Percentiles rank a stretch among this genome's conserved stretches.
These are phyloP conservation scores for Warburgia ugandensis DNA, from an alignment of 164 flowering plant species.

Conservation along the genomic window DNA sequence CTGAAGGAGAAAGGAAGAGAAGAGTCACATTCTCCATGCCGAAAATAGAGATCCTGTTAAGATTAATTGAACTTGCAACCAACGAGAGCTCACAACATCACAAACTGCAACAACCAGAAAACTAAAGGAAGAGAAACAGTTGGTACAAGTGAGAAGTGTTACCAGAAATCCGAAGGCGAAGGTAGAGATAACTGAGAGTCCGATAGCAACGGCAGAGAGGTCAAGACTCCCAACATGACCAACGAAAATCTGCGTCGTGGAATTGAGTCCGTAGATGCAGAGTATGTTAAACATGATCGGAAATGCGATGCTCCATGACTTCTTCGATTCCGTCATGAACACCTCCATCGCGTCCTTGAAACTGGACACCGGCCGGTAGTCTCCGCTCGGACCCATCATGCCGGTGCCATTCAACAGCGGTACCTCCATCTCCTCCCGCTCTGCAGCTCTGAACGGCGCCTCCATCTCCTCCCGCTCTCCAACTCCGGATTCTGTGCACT, in stretches of 20 bases:
- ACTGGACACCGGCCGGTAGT: slow-evolving; percentile 29
- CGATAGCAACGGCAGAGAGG: slow-evolving; percentile 74
- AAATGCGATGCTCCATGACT: slow-evolving; percentile 67
- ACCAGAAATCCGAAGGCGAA: slow-evolving; percentile 87
- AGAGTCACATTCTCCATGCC: too few species aligned
- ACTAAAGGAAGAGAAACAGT: neutral
- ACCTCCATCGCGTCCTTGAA: slow-evolving; percentile 33
- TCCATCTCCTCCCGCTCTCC: neutral
- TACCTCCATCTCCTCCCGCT: slow-evolving; percentile 13
- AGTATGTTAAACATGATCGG: slow-evolving; percentile 73
- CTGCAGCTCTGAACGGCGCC: too few species aligned
- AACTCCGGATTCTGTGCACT: too few species aligned
- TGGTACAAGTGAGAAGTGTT: neutral
- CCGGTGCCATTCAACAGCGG: slow-evolving; percentile 3
- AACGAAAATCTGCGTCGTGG: slow-evolving; percentile 70
- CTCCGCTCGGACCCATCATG: slow-evolving; percentile 20
- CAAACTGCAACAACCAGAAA: neutral
- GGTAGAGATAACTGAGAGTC: slow-evolving; percentile 62
- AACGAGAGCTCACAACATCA: too few species aligned
- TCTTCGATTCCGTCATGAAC: slow-evolving; percentile 33
- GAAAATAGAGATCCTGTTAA: too few species aligned
- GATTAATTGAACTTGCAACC: too few species aligned
- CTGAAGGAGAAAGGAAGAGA: too few species aligned
- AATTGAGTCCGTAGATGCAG: slow-evolving; percentile 68
- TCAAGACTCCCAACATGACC: slow-evolving; percentile 75